Percentiles rank a stretch among this genome's conserved stretches.
Conservation (phyloP, 2,329 filamentous ascomycete genomes). For the Pezicula neosporulosa region DNA sequence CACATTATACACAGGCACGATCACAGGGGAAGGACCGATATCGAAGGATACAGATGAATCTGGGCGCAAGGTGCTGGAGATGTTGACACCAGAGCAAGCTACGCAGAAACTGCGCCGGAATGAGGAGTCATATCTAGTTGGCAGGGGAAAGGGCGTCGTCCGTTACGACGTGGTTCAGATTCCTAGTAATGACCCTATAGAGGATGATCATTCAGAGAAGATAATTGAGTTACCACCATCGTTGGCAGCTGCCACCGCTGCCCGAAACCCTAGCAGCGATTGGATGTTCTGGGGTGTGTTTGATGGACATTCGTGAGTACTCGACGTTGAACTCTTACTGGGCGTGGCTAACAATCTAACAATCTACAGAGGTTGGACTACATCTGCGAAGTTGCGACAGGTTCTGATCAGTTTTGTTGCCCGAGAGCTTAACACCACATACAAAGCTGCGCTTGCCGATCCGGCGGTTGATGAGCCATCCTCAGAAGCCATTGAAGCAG, state of each 20-base stretch:
- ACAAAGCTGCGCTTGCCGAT: constrained; percentile 67
- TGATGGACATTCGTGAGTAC: constrained; percentile 83
- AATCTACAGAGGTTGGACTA: constrained; percentile 83
- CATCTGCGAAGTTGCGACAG: constrained; percentile 91
- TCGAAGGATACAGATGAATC: constrained; percentile 84
- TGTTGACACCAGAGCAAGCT: constrained; percentile 93
- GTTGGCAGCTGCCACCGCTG: constrained; percentile 38
- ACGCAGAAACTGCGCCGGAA: constrained; percentile 84
- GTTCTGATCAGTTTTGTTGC: constrained; percentile 90
- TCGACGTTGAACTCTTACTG: not conserved
- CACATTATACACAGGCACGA: constrained; percentile 82
- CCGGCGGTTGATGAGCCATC: constrained; percentile 59
- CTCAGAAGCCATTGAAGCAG: constrained; percentile 77
- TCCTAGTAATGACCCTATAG: constrained; percentile 94
- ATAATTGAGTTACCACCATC: constrained; percentile 82
- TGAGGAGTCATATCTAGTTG: constrained; percentile 89
- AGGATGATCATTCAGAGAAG: constrained; percentile 97
- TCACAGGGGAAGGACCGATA: constrained; percentile 81
- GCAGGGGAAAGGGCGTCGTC: constrained; percentile 84
- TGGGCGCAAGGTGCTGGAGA: constrained; percentile 84
- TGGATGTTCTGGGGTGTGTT: constrained; percentile 99
- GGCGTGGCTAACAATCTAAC: constrained; percentile 17
- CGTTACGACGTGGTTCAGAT: constrained; percentile 94
- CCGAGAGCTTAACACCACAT: constrained; percentile 87
- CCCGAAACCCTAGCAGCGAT: constrained; percentile 58